Conservation (phyloP, 1,284 basidiomycete genomes). For the Sporisorium reilianum region DNA sequence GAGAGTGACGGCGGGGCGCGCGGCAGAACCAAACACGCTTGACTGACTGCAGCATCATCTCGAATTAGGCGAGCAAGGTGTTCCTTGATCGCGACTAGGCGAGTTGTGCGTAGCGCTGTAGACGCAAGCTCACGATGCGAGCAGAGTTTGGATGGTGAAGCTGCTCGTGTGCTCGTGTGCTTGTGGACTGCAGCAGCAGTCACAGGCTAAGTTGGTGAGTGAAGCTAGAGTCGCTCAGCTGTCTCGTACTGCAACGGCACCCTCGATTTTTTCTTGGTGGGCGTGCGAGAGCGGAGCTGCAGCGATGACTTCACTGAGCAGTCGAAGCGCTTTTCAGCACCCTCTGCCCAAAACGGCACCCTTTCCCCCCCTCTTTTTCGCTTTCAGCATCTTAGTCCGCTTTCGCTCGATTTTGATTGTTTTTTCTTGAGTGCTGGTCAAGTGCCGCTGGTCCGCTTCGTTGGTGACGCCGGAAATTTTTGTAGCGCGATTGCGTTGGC, state of each 20-base stretch:
- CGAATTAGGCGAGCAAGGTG: conserved; percentile 19
- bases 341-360: conserved; percentile 21
- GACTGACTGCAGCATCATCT: conserved; percentile 3
- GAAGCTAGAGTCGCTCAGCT: neutral
- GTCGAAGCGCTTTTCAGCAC: neutral
- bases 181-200: neutral
- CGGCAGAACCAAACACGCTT: conserved; percentile 9
- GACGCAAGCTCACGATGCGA: neutral
- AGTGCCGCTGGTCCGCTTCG: neutral
- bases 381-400: neutral
- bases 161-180: conserved; percentile 11
- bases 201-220: neutral
- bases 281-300: conserved; percentile 20
- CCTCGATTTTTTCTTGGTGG: conserved; percentile 9
- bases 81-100: conserved; percentile 19
- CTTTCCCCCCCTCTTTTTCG: neutral
- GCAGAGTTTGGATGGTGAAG: neutral
- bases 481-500: neutral
- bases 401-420: neutral
- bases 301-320: conserved; percentile 45
- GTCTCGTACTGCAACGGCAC: conserved; percentile 2
- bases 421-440: neutral
- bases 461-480: neutral
- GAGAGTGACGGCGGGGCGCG: no score
- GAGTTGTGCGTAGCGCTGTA: conserved; percentile 3